Base-by-base conservation (phyloP, 805 yeast species). In the Cyberlindnera bimundalis region DNA sequence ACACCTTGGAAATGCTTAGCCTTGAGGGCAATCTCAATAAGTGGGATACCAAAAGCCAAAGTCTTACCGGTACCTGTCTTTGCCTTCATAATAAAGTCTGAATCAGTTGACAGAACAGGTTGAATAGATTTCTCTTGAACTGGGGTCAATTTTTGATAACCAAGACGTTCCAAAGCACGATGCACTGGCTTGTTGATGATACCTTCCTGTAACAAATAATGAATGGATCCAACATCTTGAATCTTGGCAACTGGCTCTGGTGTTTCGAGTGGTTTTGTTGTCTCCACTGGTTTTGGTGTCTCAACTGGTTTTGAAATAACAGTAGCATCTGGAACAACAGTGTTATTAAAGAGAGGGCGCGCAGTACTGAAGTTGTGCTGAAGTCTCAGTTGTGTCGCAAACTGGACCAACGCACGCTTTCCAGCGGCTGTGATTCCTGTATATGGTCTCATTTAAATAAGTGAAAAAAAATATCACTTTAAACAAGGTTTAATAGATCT, bases 31-130 rank as follows among this genome's bases (percentile, higher is more conserved):
- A 76, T 73, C 56, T 87, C 84, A 33, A 87, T 65, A 11, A 85
- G 66, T 3, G 96, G 96, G 31, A 90, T 68, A 45, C 90, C 82
- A 61, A 87, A 89, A 0, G 96, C 95, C 47, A 85, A 78, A 0
- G 97, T 89, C 61, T 89, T 89, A 56, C 97, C 97, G 2, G 97
- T 89, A 60, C 97, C 97, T 4, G 97, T 89, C 61, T 87, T 87
- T 20, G 97, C 96, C 55, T 95, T 73, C 28, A 88, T 89, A 17
- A 89, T 87, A 31, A 87, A 69, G 49, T 91, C 90, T 14, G 69
- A 60, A n/a, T 72, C 66, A 29, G 68, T 66, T 13, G 66, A 55
- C 29, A 84, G 63, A 30, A 78, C 70, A 17, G 85, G 83, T 35
- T 71, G 66, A 33, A 84, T 70, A 11, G 89, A 68, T 49, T 71